Evolutionary conservation across 441 rosid genomes (phyloP), one percentile per base, ranked within the genome.

Genomic region (Viola pubescens): DNA sequence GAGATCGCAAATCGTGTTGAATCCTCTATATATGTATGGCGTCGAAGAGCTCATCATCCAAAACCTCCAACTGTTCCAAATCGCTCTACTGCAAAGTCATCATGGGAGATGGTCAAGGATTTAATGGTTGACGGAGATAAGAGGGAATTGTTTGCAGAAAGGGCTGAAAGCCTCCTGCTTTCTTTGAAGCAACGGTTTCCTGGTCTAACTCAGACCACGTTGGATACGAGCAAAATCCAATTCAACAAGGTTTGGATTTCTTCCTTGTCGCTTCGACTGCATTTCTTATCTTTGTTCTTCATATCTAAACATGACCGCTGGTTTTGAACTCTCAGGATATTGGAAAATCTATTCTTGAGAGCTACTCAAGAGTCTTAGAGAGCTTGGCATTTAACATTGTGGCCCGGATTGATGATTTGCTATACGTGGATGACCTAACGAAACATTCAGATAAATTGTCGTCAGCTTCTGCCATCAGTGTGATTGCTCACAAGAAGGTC

Each of bases 201-300:
- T 0, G 87, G 88, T 65, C 82, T 94, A 37, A 84, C 95, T 13
- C 99, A 94, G 73, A 94, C 99, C 11, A 73, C 88, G 26, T 66
- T 94, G 61, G 99, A 94, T 73, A 83, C 83, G 81, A 86, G 89
- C 84, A 94, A 94, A 75, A 88, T 94, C 76, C 97, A 94, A 75
- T 85, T 67, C 81, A 90, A 94, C 82, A 90, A 81, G 95, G 97
- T 87, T 49, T 16, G 3, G 4, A 8, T 13, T 47, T 37, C 14
- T 7, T 19, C 11, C 14, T 7, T 26, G 3, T 38, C 5, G 6
- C 40, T 3, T 26, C 41, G 3, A 6, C 12, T 4, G 19, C 9
- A 1, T 14, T 41, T 38, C 16, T 55, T 40, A 44, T 38, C 9
- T 12, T 9, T 60, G 13, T 16, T 34, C 37, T 53, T 37, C 16